Base-by-base conservation (phyloP, 805 yeast genomes). In the Vanderwaltozyma polyspora region DNA sequence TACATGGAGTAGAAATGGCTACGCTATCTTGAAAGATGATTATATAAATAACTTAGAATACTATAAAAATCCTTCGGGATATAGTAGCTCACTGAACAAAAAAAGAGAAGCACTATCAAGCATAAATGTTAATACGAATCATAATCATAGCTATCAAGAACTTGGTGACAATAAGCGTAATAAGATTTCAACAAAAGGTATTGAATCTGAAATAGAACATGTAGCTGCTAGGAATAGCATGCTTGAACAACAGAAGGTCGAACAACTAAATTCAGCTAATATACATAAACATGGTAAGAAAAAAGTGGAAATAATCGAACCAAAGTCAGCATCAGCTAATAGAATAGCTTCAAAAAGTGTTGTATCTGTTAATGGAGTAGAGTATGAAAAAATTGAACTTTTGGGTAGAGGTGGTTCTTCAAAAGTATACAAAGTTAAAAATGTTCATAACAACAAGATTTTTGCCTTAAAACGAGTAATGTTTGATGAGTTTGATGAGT, bases 381-480 rank as follows among this genome's bases (percentile, higher is more conserved):
- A 68, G 28, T 89, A 82, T 51, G 87, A 79, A 47, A 70, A 79
- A 37, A 59, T 82, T 19, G 95, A 85, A 49, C 62, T 82, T 11
- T 55, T 87, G 14, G 97, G 96, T 5, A 72, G 81, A 54, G 97
- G 96, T 18, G 97, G 96, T 0, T 72, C 95, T 0, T 86, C 95
- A 0, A 84, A 80, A 51, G 97, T 87, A 15, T 87, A 79, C 62
- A 81, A 79, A 52, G 91, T 79, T 1, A 79, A 47, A 33, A 49
- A 47, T 71, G 44, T 63, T 72, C 68, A 67, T 31, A 74, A 74
- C 39, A 74, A 74, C 40, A 73, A 70, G 44, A 58, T 72, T 1
- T 83, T 70, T 54, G 97, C 97, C 1, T 63, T 89, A 25, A 87
- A 87, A 49, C 72, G 78, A 43, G 95, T 87, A 2, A 64, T 74